Evolutionary conservation across 73 alveolate genomes (phyloP).

Genomic region (Urostyla sp.): DNA sequence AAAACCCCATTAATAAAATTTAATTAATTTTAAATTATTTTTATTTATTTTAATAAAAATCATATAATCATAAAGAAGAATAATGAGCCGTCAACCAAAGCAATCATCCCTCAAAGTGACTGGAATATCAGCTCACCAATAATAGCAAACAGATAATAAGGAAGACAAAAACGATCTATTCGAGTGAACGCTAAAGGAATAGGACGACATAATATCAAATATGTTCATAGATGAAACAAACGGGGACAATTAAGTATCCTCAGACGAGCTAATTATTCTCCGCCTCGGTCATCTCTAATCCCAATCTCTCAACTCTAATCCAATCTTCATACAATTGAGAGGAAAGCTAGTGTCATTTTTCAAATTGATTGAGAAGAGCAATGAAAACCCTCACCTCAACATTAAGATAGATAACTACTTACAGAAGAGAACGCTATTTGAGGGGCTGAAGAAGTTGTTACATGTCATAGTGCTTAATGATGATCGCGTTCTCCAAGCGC

Average conservation of each 20-base stretch:
- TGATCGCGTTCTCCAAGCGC: constrained; percentile 4
- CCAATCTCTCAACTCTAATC: constrained; percentile 16
- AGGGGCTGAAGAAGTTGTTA: constrained; percentile 19
- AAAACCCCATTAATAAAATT: too few species aligned
- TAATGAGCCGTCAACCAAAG: too few species aligned
- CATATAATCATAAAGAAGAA: too few species aligned
- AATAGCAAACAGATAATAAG: too few species aligned
- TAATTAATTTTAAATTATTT: too few species aligned
- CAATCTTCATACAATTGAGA: constrained; percentile 16
- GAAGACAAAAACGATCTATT: too few species aligned
- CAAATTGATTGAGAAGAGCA: background rate
- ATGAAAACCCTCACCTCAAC: constrained; percentile 1
- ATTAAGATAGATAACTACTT: constrained; percentile 13
- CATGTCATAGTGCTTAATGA: constrained; percentile 22
- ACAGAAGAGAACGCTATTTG: constrained; percentile 23
- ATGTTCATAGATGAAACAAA: constrained; percentile 10
- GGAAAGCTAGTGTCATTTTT: constrained; percentile 28
- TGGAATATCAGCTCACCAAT: too few species aligned
- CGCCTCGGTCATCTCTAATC: constrained; percentile 22
- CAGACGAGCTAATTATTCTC: constrained; percentile 8
- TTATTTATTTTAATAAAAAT: too few species aligned
- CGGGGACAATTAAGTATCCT: background rate
- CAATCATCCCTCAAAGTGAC: too few species aligned
- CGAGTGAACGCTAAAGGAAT: constrained; percentile 7
- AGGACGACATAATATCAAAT: background rate